Base-by-base conservation (phyloP, 305 asterid species). In the Fraxinus xanthoxyloides region DNA sequence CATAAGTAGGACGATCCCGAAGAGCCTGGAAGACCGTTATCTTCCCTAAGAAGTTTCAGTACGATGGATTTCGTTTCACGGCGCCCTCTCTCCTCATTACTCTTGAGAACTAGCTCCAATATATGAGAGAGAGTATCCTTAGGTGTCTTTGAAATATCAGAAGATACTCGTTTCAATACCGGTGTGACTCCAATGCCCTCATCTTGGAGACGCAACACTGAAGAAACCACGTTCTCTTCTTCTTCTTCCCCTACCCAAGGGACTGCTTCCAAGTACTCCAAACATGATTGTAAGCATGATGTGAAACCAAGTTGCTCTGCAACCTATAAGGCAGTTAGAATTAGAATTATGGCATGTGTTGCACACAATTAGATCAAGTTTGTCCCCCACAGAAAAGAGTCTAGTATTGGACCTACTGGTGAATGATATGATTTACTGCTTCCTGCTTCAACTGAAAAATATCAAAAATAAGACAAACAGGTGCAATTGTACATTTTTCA, bases 231-330 rank as follows among this genome's bases (percentile, higher is more conserved):
- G 79, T 86, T 93, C 83, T 93, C 94, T 85, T 95, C 99, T 84
- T 96, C 99, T 77, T 96, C 99, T 83, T 94, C 97, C 54, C 99
- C 99, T 13, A 92, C 97, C 99, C 99, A 96, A 0, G 99, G 99
- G 79, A 90, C 99, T 15, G 99, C 98, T 90, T 96, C 99, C 88
- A 96, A 90, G 92, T 92, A 92, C 80, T 93, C 98, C 89, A 96
- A 88, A 85, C 99, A 96, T 7, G 93, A 89, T 59, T 81, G 86
- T 80, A 93, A 85, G 88, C 99, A 96, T 5, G 91, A 70, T 23
- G 85, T 67, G 85, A 87, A 96, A 23, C 98, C 97, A 36, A 96
- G 91, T 76, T 89, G 91, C 83, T 96, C 97, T 2, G 95, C 95
- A 69, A 88, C 93, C 99, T 96, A 63, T 77, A 87, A 48, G 48